These are phyloP conservation scores for Globisporangium viniferum DNA, from an alignment of 352 stramenopile genomes.

Conservation along the genomic window DNA sequence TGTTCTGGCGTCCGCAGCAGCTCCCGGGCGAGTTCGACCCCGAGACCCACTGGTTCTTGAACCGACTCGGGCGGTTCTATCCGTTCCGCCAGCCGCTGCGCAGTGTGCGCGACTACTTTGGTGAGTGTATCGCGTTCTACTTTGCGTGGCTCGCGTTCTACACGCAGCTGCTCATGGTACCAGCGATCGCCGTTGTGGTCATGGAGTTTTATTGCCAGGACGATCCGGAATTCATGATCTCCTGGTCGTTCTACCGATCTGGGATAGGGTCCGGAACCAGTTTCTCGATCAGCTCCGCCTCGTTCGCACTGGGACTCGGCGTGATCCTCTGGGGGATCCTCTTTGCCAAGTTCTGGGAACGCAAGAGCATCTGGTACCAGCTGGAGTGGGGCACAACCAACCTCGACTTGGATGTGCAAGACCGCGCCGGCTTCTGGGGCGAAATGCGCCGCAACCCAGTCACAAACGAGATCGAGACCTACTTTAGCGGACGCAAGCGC, in stretches of 20 bases:
- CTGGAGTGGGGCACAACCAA: constrained; percentile 53
- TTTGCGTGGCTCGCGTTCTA: constrained; percentile 88
- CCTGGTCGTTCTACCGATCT: constrained; percentile 30
- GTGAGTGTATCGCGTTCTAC: constrained; percentile 87
- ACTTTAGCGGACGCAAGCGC: constrained; percentile 15
- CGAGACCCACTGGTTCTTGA: constrained; percentile 36
- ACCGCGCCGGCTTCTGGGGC: constrained; percentile 30
- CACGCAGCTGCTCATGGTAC: constrained; percentile 59
- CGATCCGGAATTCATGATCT: constrained; percentile 13
- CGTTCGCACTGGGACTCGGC: constrained; percentile 22
- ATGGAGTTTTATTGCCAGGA: constrained; percentile 22
- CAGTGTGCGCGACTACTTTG: constrained; percentile 83
- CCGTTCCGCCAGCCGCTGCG: constrained; percentile 77
- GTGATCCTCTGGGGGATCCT: constrained; percentile 43
- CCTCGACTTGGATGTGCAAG: constrained; percentile 13
- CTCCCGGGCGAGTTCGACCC: constrained; percentile 39
- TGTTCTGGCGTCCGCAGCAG: constrained; percentile 47
- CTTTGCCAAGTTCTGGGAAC: constrained; percentile 63
- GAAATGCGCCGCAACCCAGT: constrained; percentile 23
- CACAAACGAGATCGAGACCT: constrained; percentile 28
- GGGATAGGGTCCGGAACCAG: neutral
- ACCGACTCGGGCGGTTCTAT: constrained; percentile 30
- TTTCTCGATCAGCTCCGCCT: constrained; percentile 4
- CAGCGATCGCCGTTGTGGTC: constrained; percentile 32
- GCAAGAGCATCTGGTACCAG: constrained; percentile 50